Base-by-base conservation (phyloP, 768 basidiomycete genomes). In the Lentinula guzmanii region DNA sequence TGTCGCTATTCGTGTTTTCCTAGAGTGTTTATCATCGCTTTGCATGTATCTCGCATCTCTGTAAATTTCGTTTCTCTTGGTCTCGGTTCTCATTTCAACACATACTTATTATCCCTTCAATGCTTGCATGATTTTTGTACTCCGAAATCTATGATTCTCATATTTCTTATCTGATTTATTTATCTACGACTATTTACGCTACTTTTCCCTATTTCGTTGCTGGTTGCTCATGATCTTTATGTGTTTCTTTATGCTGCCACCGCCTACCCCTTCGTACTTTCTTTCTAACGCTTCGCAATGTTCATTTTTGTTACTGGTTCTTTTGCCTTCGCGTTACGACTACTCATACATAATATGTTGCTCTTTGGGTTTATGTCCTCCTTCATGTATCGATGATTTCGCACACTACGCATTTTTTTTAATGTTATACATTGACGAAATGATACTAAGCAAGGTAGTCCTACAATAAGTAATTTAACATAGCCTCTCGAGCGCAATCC, bases 331-430 rank as follows among this genome's bases (percentile, higher is more conserved):
- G 45, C 28, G 42, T 18, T 33, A 24, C 39, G 18, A 0, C 24
- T 48, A 13, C 18, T 34, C 31, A 16, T n/a, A 51, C 16, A 39
- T 39, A 39, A 39, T 39, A 13, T 60, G n/a, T 48, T 60, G 46
- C 24, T 60, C n/a, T 37, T 33, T 52, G n/a, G 21, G n/a, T n/a
- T 60, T 24, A 13, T 59, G 33, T 16, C 13, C 21, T 48, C 13
- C 21, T 48, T 48, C 58, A 59, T 59, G 43, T 50, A 59, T 50
- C 58, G 31, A 59, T 48, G 58, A 18, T 51, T 18, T 21, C 59
- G 43, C 41, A 42, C 39, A 35, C 48, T 60, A 50, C 39, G 21
- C 18, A 28, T 33, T 9, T 50, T 35, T 52, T 52, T 52, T 60
- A 60, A 60, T 60, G 51, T 39, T 60, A 52, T 33, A 56, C 28